These are phyloP conservation scores for Solioccasus polychromus DNA, from an alignment of 768 basidiomycete species.

Conservation along the genomic window DNA sequence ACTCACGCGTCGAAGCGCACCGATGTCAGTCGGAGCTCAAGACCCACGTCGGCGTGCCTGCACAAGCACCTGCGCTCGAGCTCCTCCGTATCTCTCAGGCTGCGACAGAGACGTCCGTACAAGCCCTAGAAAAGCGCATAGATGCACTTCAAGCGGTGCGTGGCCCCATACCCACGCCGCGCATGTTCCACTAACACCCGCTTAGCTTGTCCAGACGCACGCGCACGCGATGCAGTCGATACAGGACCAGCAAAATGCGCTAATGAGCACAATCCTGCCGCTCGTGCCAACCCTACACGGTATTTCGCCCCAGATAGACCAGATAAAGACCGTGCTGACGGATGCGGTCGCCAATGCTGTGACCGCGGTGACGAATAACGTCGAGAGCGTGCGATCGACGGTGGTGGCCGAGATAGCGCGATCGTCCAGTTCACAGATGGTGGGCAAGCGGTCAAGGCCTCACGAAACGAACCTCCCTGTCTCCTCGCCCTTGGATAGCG, in stretches of 20 bases:
- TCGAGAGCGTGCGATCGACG: constrained; percentile 14
- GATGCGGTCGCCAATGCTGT: constrained; percentile 19
- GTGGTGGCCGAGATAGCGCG: constrained; percentile 6
- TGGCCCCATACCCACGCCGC: background rate
- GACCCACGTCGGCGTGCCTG: constrained; percentile 53
- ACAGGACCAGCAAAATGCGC: constrained; percentile 34
- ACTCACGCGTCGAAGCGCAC: constrained; percentile 45
- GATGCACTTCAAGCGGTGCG: constrained; percentile 54
- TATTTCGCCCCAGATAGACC: constrained; percentile 52
- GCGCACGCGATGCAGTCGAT: constrained; percentile 54
- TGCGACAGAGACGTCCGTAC: constrained; percentile 38
- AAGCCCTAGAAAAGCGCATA: constrained; percentile 51
- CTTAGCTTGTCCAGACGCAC: constrained; percentile 48
- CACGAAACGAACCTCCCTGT: background rate
- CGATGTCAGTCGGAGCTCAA: constrained; percentile 62
- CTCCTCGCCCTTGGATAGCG: constrained; percentile 15
- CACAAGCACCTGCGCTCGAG: constrained; percentile 43
- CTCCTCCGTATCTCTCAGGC: constrained; percentile 38
- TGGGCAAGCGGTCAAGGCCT: background rate
- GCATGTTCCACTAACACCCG: constrained; percentile 23
- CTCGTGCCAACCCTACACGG: constrained; percentile 60
- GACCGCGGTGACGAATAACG: constrained; percentile 12
- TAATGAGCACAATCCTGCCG: constrained; percentile 51
- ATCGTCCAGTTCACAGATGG: background rate
- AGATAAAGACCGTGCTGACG: constrained; percentile 16